Percentiles rank a stretch among this genome's conserved stretches.
phyloP scores from a whole-genome alignment of 371 early-diverging fungal genomes.

The Phascolomyces articulosus region DNA sequence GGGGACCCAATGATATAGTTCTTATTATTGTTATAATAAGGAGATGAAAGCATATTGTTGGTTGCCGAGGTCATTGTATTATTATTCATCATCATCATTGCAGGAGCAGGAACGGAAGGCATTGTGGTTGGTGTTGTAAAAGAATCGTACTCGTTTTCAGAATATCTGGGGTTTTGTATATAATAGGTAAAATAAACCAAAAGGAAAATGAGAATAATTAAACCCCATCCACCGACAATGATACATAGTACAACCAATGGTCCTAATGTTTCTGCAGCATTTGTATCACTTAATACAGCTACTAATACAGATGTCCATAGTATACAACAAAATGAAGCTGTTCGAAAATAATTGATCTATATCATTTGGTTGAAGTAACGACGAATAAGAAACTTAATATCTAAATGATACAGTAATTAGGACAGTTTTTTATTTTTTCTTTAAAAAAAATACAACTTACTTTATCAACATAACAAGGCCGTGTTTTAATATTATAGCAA shows the following conservation, averaged over 20 bases:
- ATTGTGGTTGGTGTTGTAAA: too few species aligned
- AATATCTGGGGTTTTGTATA: constrained; percentile 14
- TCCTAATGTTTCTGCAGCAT: constrained; percentile 45
- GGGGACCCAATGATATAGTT: too few species aligned
- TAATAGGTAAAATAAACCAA: constrained; percentile 49
- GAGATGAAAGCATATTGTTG: neutral
- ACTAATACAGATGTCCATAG: constrained; percentile 59
- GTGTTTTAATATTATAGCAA: constrained; percentile 62
- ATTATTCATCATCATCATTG: too few species aligned
- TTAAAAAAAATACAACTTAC: constrained; percentile 15
- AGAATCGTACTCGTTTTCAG: neutral
- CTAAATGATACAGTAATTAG: too few species aligned
- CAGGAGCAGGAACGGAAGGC: neutral
- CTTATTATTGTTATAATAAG: neutral
- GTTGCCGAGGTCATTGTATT: too few species aligned
- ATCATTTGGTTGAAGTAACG: too few species aligned
- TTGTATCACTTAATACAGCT: constrained; percentile 52
- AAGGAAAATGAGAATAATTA: constrained; percentile 53
- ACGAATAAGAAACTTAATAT: too few species aligned
- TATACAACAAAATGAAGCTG: constrained; percentile 62
- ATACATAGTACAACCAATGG: constrained; percentile 55
- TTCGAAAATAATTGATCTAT: constrained; percentile 62
- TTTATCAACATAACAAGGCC: constrained; percentile 64
- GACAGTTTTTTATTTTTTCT: too few species aligned
- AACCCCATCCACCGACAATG: constrained; percentile 57